Conservation (phyloP, 2,329 filamentous ascomycete species). For the Gyromitra esculenta region DNA sequence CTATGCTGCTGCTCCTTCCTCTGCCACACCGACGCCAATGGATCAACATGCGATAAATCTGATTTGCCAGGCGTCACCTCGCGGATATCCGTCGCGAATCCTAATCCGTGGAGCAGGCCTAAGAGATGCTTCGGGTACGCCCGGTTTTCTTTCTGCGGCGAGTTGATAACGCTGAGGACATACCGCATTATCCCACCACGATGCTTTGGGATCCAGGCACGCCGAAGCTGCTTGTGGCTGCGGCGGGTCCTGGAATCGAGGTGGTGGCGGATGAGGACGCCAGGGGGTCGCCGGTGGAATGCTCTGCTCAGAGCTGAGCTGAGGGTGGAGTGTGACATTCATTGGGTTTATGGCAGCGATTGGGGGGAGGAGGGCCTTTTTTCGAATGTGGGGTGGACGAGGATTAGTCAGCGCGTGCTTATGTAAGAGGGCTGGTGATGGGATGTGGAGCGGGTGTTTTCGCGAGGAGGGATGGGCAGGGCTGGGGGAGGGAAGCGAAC, state of each 20-base stretch:
- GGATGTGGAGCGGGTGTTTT: not conserved
- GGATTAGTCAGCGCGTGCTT: slow-evolving; percentile 16
- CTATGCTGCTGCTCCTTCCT: not conserved
- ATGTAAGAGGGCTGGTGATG: not conserved
- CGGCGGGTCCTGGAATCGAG: not conserved
- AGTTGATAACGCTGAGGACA: not conserved
- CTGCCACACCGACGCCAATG: slow-evolving; percentile 2
- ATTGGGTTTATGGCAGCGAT: slow-evolving; percentile 35
- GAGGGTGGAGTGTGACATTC: slow-evolving; percentile 55
- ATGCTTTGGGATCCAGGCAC: not conserved
- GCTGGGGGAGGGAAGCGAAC: no score
- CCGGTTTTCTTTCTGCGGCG: not conserved
- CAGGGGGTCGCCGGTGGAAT: slow-evolving; percentile 11
- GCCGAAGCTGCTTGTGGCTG: not conserved
- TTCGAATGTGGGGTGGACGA: not conserved
- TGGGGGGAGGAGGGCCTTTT: not conserved
- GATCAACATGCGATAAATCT: slow-evolving; percentile 42
- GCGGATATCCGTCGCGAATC: slow-evolving; percentile 20
- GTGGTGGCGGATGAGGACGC: not conserved
- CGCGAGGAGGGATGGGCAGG: not conserved
- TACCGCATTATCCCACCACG: not conserved
- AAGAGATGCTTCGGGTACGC: slow-evolving; percentile 20
- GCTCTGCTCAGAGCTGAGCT: slow-evolving; percentile 46
- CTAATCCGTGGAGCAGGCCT: slow-evolving; percentile 25
- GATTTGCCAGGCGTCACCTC: slow-evolving; percentile 29